Percentiles rank a stretch among this genome's conserved stretches.
Evolutionary conservation across 768 basidiomycete species (phyloP).

Genomic region (Panaeolus cyanescens): DNA sequence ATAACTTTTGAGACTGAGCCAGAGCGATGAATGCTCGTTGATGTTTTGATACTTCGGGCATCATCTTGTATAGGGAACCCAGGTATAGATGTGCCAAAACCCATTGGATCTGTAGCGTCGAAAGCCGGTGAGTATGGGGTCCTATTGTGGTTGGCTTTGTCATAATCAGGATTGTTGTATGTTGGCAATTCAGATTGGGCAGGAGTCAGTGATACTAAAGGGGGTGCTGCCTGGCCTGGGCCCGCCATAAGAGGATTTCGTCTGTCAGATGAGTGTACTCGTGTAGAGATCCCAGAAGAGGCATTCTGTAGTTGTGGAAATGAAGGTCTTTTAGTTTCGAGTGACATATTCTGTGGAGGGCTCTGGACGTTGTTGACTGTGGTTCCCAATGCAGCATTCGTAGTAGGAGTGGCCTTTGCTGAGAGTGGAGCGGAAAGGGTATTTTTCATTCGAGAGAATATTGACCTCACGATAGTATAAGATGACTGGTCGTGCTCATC

Average conservation of each 20-base stretch:
- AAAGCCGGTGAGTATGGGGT: conserved; percentile 51
- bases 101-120: conserved; percentile 55
- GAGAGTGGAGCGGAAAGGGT: conserved; percentile 70
- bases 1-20: conserved; percentile 92
- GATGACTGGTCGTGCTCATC: conserved; percentile 89
- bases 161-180: conserved; percentile 59
- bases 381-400: conserved; percentile 25
- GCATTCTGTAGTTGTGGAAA: conserved; percentile 43
- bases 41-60: conserved; percentile 81
- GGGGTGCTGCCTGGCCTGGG: conserved; percentile 68
- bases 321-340: conserved; percentile 66
- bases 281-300: conserved; percentile 49
- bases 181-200: conserved; percentile 80
- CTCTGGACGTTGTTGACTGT: conserved; percentile 28
- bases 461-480: conserved; percentile 78
- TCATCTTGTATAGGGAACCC: conserved; percentile 94
- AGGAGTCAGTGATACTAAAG: conserved; percentile 82
- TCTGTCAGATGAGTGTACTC: conserved; percentile 52
- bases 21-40: conserved; percentile 68
- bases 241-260: conserved; percentile 57
- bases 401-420: conserved; percentile 46
- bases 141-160: conserved; percentile 55
- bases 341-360: conserved; percentile 27
- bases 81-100: conserved; percentile 79
- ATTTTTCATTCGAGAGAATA: conserved; percentile 82